Base-by-base conservation (phyloP, 306 rosid genomes). In the Begonia masoniana region DNA sequence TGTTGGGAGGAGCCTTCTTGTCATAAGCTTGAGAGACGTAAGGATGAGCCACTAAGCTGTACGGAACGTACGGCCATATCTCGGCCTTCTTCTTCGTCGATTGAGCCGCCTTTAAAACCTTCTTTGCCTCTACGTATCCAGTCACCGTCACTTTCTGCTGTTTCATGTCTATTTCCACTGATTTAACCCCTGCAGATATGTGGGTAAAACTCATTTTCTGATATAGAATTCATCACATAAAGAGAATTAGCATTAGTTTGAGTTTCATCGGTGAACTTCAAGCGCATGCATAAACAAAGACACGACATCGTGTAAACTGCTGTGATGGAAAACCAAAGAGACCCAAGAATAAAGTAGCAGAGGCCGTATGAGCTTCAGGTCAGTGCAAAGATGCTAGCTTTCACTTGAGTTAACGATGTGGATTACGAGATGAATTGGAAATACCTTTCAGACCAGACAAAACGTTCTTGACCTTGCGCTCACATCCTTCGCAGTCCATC, bases 401-500 rank as follows among this genome's bases (percentile, higher is more conserved):
- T 9, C 9, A 6, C 47, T 9, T 43, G 13, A 43, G 6, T 43
- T 12, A 43, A 43, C 3, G 6, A 43, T 43, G 10, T 3, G 4
- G n/a, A n/a, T n/a, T n/a, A n/a, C n/a, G n/a, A n/a, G n/a, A n/a
- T n/a, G n/a, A n/a, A n/a, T n/a, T n/a, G n/a, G 13, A 15, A 0
- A n/a, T 69, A 82, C 99, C 99, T 75, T 91, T 91, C 12, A 91
- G 88, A 8, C 84, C 76, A 16, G 88, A 83, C 61, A 85, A 94
- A 47, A 91, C 91, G 16, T 78, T 78, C 69, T 91, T 83, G 50
- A 85, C 83, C 73, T 91, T 91, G 63, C 94, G 85, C 4, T 76
- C 85, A 54, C 97, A 91, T 0, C 97, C 97, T 59, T 91, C 97
- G 41, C 97, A 91, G 58, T 91, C 97, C 97, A 91, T 91, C 62